Conservation (phyloP, 345 rosid genomes). For the Leavenworthia alabamica region DNA sequence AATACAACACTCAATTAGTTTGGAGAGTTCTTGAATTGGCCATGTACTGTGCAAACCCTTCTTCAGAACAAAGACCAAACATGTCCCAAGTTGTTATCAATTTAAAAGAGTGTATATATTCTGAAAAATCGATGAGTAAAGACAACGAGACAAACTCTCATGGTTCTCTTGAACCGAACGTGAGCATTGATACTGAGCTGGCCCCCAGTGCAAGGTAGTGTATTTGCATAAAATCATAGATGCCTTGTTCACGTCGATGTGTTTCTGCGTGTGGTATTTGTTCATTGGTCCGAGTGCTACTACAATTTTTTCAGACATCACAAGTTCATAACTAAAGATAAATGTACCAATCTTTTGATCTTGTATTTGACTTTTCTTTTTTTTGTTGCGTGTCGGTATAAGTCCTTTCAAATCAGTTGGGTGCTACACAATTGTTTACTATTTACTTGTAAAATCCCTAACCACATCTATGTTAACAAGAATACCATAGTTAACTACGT, state of each 20-base stretch:
- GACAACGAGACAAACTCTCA: background rate
- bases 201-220: constrained; percentile 14
- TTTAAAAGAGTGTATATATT: constrained; percentile 27
- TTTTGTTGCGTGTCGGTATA: too few species aligned
- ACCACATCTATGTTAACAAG: too few species aligned
- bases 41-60: constrained; percentile 30
- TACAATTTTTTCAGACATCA: too few species aligned
- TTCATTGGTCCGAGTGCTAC: background rate
- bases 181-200: background rate
- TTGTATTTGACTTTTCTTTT: too few species aligned
- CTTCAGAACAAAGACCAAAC: constrained; percentile 28
- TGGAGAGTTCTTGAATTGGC: constrained; percentile 47
- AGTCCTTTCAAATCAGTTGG: too few species aligned
- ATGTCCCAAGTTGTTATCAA: constrained; percentile 33
- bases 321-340: too few species aligned
- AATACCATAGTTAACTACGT: too few species aligned
- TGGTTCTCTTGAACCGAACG: background rate
- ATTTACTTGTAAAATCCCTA: too few species aligned
- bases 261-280: background rate
- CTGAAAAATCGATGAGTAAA: background rate
- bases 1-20: constrained; percentile 23
- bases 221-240: too few species aligned
- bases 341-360: too few species aligned
- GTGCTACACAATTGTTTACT: too few species aligned
- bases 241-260: too few species aligned